phyloP scores from a whole-genome alignment of 176 grass and related monocot species.

The Triticum turgidum region DNA sequence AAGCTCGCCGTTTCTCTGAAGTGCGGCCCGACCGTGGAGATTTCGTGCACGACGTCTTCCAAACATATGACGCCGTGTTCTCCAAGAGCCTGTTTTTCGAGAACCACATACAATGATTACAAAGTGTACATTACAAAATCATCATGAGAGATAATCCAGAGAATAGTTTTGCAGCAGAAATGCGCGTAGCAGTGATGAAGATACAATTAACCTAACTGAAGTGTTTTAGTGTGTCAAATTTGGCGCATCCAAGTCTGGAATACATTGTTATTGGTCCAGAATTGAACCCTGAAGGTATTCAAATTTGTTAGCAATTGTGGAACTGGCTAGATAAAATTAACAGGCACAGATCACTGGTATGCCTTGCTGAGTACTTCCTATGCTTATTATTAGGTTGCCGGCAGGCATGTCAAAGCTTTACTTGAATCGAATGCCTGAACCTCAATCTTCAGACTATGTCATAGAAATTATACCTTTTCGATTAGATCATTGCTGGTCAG shows the following conservation, averaged over 20 bases:
- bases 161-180: not conserved
- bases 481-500: conserved; percentile 90
- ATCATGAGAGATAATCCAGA: not conserved
- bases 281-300: not conserved
- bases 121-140: not conserved
- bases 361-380: not conserved
- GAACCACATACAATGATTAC: not conserved
- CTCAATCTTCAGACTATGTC: not conserved
- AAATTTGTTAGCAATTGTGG: not conserved
- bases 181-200: not conserved
- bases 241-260: not conserved
- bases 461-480: conserved; percentile 63
- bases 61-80: conserved; percentile 63
- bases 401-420: not conserved
- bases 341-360: not conserved
- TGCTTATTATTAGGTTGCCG: not conserved
- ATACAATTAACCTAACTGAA: not conserved
- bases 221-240: not conserved
- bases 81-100: conserved; percentile 47
- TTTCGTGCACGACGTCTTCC: conserved; percentile 65
- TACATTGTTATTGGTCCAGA: not conserved
- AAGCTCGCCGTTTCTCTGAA: conserved; percentile 51
- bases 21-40: conserved; percentile 54
- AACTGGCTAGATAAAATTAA: not conserved
- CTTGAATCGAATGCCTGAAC: not conserved